These are phyloP conservation scores for Styphnolobium japonicum DNA, from an alignment of 306 rosid genomes.

Conservation along the genomic window DNA sequence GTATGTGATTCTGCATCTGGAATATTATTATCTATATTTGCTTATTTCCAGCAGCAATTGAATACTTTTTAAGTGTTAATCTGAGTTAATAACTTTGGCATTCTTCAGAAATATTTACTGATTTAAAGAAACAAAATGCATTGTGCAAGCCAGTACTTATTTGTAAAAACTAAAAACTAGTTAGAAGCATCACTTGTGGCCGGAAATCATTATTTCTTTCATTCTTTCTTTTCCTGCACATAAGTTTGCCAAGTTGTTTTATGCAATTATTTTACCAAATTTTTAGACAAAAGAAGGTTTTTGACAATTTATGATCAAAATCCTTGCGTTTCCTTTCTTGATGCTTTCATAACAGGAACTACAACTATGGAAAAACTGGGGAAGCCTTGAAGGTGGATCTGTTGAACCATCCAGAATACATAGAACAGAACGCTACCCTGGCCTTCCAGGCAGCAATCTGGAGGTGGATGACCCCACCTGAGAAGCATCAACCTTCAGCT, in stretches of 20 bases:
- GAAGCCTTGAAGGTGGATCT: slow-evolving; percentile 73
- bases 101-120: neutral
- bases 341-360: slow-evolving; percentile 57
- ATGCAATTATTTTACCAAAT: neutral
- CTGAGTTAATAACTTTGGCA: neutral
- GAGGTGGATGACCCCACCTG: slow-evolving; percentile 88
- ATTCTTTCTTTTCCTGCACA: neutral
- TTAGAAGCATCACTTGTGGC: neutral
- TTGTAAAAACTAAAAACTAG: neutral
- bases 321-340: neutral
- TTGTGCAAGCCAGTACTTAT: neutral
- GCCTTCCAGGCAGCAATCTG: slow-evolving; percentile 83
- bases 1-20: neutral
- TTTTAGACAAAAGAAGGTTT: neutral
- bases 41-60: neutral
- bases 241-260: neutral
- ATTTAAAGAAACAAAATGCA: neutral
- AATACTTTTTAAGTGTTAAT: neutral
- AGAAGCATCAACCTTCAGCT: slow-evolving; percentile 77
- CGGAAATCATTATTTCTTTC: neutral
- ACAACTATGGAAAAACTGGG: slow-evolving; percentile 77
- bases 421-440: slow-evolving; percentile 90
- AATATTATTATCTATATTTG: neutral
- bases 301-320: neutral
- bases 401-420: slow-evolving; percentile 85